Evolutionary conservation across 2,329 filamentous ascomycete species (phyloP), one percentile per base, ranked within the genome.

Genomic region (Talaromyces atroroseus): DNA sequence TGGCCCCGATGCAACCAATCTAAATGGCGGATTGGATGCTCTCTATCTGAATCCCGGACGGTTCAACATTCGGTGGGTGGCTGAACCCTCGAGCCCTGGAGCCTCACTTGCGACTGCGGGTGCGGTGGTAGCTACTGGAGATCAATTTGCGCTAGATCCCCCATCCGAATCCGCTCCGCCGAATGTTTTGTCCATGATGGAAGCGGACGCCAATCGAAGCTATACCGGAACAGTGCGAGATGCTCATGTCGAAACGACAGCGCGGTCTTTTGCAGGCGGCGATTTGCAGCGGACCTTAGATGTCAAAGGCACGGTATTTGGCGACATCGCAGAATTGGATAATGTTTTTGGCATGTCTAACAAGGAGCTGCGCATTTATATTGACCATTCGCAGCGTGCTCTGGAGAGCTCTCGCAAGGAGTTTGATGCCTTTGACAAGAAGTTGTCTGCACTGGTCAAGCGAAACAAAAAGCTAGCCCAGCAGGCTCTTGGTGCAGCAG

Each of bases 361-460:
- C 36, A 70, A 74, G 34, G 71, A 74, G 38, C 62, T 78, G 23
- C 67, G 69, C 42, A 62, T 66, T 14, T 72, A 76, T 51, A 68
- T 75, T 12, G 61, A 68, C 45, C 70, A 69, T 47, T 74, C 74
- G 4, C 73, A 76, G 26, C 82, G 85, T 53, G 87, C 92, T 70
- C 85, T 91, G 74, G 87, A 91, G 62, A 77, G 78, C 10, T 81
- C 92, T 62, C 84, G 86, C 69, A 80, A 80, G 62, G 86, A 92
- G 58, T 85, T 91, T 64, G 79, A 78, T 54, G 57, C 66, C 4
- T 65, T 75, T 36, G 75, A 78, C 59, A 78, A 77, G 63, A 74
- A 75, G 59, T 65, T 75, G 26, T 62, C 61, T 23, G 72, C 68
- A 11, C 60, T 75, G 23, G 68, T 75, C 38, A 74, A 74, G 47